Base-by-base conservation (phyloP, 1,284 basidiomycete species). In the Bondarzewia mesenterica region DNA sequence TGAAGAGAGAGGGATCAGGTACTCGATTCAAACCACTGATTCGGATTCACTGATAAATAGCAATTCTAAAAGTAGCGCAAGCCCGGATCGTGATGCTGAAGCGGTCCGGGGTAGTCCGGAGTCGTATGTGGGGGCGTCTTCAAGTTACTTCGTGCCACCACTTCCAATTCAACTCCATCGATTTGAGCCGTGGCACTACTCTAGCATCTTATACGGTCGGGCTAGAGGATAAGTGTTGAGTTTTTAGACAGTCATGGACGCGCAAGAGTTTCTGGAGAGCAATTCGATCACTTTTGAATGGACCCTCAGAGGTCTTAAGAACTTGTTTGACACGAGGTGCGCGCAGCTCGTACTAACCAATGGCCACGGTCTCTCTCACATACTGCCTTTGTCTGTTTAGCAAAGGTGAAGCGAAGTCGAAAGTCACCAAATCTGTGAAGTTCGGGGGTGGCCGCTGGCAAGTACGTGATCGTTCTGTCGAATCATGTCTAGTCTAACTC, bases 361-460 rank as follows among this genome's bases (percentile, higher is more conserved):
- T 10, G 25, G 25, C 42, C 8, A 36, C 14, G 26, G 16, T n/a
- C 7, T 14, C n/a, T 51, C 25, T 44, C 18, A 8, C 27, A 5
- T 5, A 43, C 20, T 22, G 8, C 10, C 15, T 5, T 32, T 37
- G 12, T 42, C 38, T 12, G 27, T 32, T 22, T 42, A 78, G 75
- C 49, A 81, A 79, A 58, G 83, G 83, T 29, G 82, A 85, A 21
- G 61, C 70, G 20, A 86, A 87, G 62, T 84, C 82, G 1, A 85
- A 85, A 55, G 82, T 80, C 18, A 80, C 73, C 18, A 85, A 82
- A 60, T 84, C 81, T 2, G 66, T 70, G 16, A 72, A 70, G 56
- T 87, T 87, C 57, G 84, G 82, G 18, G 74, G 69, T n/a, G 82
- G 81, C 27, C 69, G 73, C 46, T 87, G 85, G 85, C 84, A 85